Conservation (phyloP, 2,329 filamentous ascomycete genomes). For the Aureobasidium sp. region DNA sequence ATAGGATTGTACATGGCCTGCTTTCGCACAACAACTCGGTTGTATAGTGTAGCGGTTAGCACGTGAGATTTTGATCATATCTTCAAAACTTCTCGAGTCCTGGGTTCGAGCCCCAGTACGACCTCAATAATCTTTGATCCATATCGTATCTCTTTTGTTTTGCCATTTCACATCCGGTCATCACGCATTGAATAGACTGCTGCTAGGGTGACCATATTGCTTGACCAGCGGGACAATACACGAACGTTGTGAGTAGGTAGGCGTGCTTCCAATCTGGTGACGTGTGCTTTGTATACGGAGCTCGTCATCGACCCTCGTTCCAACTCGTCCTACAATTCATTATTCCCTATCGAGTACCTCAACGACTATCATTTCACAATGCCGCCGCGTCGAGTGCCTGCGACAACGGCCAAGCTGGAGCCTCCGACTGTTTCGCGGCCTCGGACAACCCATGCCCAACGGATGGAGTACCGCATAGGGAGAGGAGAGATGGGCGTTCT, state of each 20-base stretch:
- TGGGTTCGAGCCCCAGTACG: constrained; percentile 16
- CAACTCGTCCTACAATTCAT: neutral
- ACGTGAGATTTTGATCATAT: constrained; percentile 21
- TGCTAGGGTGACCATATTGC: neutral
- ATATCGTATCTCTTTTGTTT: neutral
- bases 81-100: constrained; percentile 4
- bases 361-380: neutral
- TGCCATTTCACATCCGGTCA: neutral
- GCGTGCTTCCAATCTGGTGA: neutral
- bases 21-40: neutral
- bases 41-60: constrained; percentile 21
- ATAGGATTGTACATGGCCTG: too few relatives aligned
- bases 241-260: neutral
- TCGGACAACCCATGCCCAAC: constrained; percentile 26
- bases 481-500: constrained; percentile 56
- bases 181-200: too few relatives aligned
- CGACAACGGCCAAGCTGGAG: neutral
- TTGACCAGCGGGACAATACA: neutral
- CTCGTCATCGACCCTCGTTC: neutral
- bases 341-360: neutral
- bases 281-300: neutral
- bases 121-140: neutral
- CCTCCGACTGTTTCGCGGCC: constrained; percentile 9
- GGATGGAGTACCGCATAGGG: constrained; percentile 50
- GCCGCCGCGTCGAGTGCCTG: constrained; percentile 8